Evolutionary conservation across 139 green algal genomes (phyloP).

Genomic region (Ostreobium quekettii): DNA sequence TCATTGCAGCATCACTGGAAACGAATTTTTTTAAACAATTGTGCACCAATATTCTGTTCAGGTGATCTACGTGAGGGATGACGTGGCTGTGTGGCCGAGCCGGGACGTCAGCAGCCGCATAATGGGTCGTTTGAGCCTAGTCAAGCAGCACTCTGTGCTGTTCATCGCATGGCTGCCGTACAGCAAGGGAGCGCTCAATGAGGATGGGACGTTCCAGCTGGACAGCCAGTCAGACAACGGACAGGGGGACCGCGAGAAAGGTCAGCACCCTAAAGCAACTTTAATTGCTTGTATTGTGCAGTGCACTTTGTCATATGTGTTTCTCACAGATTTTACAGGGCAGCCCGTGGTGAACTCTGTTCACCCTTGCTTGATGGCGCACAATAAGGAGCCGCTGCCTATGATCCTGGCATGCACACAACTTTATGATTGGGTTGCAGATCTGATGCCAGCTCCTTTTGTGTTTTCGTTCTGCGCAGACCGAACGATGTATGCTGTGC

Average conservation of each 20-base stretch:
- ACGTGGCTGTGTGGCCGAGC: conserved; percentile 49
- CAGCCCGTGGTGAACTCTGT: no score
- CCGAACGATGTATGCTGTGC: conserved; percentile 55
- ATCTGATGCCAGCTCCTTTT: neutral
- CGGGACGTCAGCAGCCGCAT: conserved; percentile 43
- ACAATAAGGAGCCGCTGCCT: no score
- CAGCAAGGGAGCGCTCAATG: conserved; percentile 27
- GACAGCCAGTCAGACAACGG: no score
- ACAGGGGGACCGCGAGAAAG: no score
- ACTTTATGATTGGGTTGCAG: neutral
- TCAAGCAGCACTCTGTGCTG: conserved; percentile 56
- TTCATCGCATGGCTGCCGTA: conserved; percentile 67
- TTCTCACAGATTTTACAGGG: no score
- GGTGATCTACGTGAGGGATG: conserved; percentile 59
- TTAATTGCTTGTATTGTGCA: no score
- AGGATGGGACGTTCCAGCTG: conserved; percentile 33
- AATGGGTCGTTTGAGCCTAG: conserved; percentile 50
- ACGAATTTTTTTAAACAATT: neutral
- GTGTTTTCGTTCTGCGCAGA: conserved; percentile 35
- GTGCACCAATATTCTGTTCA: conserved; percentile 23
- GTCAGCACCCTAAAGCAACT: no score
- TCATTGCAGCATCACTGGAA: neutral
- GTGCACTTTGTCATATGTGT: no score
- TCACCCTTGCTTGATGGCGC: no score
- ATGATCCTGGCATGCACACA: neutral